These are phyloP conservation scores for Pulveroboletus sp. DNA, from an alignment of 768 basidiomycete genomes.

Conservation along the genomic window DNA sequence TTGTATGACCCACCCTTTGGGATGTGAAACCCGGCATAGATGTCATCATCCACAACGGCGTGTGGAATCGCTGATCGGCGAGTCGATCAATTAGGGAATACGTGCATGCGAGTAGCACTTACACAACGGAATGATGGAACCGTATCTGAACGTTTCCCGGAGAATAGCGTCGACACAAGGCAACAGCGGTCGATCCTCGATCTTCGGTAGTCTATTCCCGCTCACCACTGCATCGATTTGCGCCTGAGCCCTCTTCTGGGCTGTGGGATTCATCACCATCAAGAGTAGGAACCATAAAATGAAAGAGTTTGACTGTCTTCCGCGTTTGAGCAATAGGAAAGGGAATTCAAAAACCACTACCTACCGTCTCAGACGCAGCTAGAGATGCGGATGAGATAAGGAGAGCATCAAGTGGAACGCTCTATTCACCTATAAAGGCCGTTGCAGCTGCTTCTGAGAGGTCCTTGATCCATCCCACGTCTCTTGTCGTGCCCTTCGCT, in stretches of 20 bases:
- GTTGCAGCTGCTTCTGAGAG: slow-evolving; percentile 22
- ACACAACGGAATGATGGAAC: slow-evolving; percentile 14
- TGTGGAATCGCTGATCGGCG: slow-evolving; percentile 26
- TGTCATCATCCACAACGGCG: slow-evolving; percentile 35
- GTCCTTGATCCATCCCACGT: slow-evolving; percentile 7
- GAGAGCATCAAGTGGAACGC: not conserved
- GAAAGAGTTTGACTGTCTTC: slow-evolving; percentile 24
- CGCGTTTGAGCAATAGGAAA: not conserved
- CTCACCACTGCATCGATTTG: slow-evolving; percentile 21
- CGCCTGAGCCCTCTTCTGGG: slow-evolving; percentile 18
- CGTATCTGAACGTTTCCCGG: slow-evolving; percentile 18
- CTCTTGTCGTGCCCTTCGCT: slow-evolving; percentile 1
- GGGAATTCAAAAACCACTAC: not conserved
- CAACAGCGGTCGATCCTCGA: slow-evolving; percentile 15
- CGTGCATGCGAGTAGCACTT: not conserved
- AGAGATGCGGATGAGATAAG: not conserved
- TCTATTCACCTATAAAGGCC: slow-evolving; percentile 13
- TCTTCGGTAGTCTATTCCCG: slow-evolving; percentile 8
- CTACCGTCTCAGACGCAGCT: slow-evolving; percentile 22
- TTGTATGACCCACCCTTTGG: slow-evolving; percentile 32
- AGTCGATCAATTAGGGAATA: not conserved
- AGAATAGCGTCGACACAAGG: slow-evolving; percentile 20
- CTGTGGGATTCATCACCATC: slow-evolving; percentile 13
- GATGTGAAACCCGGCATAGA: slow-evolving; percentile 46
- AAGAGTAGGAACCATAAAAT: slow-evolving; percentile 15